Base-by-base conservation (phyloP, 768 basidiomycete species). In the Clathrus columnatus region DNA sequence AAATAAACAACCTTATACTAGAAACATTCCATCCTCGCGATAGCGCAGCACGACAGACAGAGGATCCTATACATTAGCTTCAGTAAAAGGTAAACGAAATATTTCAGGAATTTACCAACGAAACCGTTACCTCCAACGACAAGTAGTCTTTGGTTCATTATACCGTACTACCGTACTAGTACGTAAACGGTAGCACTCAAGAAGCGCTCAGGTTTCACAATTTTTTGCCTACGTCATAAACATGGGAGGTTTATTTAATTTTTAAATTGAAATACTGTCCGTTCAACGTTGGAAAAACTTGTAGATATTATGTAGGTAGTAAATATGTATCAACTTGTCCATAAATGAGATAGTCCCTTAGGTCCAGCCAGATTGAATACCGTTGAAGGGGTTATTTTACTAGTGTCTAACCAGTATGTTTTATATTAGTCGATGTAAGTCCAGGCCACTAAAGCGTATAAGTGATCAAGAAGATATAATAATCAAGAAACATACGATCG, bases 61-160 rank as follows among this genome's bases (percentile, higher is more conserved):
- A 87, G 24, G 96, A 97, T 50, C 96, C 94, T 96, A 69, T 43
- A 27, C 21, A 56, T 30, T 29, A 16, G 17, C 24, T 24, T 24
- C 20, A 24, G 17, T 21, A 18, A 45, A 48, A 50, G n/a, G 18
- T 26, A 29, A n/a, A n/a, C n/a, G n/a, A 7, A 11, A 8, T 56
- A 4, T 14, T 47, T 28, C 20, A 3, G n/a, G 7, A 46, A 24
- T 2, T 72, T 60, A 88, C 94, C 95, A 64, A 99, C 83, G 73
- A 96, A 98, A 5, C 96, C 96, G 72, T 96, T 96, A 45, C 96
- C 96, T n/a, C 96, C 96, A 1, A 98, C 80, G 42, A 99, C 91
- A n/a, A 97, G 81, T 32, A 97, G 77, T 64, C 75, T 85, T 52
- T 74, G 78, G 51, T 74, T 54, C 21, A 74, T 58, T n/a, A n/a